Conservation (phyloP, 2,329 filamentous ascomycete genomes). For the Microdochium paspali region DNA sequence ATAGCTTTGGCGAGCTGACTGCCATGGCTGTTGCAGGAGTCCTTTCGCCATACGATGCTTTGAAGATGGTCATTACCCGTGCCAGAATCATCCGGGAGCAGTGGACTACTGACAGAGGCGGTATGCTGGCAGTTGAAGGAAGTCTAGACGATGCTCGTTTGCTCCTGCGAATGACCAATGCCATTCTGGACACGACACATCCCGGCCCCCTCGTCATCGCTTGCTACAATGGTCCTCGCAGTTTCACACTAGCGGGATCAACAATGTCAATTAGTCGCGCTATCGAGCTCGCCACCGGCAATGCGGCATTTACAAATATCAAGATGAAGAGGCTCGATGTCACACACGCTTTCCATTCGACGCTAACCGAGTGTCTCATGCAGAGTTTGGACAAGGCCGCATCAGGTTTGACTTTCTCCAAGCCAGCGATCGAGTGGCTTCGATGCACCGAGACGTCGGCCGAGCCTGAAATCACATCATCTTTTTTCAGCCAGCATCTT, state of each 20-base stretch:
- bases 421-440: conserved; percentile 13
- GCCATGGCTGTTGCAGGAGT: conserved; percentile 24
- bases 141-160: neutral
- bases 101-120: conserved; percentile 25
- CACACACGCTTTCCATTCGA: conserved; percentile 18
- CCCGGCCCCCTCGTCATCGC: conserved; percentile 13
- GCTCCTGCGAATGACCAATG: neutral
- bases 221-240: conserved; percentile 21
- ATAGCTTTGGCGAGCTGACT: conserved; percentile 31
- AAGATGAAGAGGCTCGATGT: conserved; percentile 12
- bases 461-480: conserved; percentile 2
- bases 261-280: conserved; percentile 12
- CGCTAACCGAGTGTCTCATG: conserved; percentile 14
- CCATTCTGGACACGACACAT: neutral
- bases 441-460: conserved; percentile 7
- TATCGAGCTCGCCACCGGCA: conserved; percentile 6
- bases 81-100: conserved; percentile 17
- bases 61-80: conserved; percentile 18
- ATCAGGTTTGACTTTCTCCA: conserved; percentile 8
- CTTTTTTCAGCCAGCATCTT: conserved; percentile 17
- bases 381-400: conserved; percentile 7
- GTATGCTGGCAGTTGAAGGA: conserved; percentile 27
- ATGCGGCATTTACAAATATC: conserved; percentile 2
- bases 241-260: conserved; percentile 20
- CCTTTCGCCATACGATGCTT: conserved; percentile 18